Percentiles rank a stretch among this genome's conserved stretches.
phyloP scores from a whole-genome alignment of 192 early-diverging fungal species.

The Pilobolus umbonatus region DNA sequence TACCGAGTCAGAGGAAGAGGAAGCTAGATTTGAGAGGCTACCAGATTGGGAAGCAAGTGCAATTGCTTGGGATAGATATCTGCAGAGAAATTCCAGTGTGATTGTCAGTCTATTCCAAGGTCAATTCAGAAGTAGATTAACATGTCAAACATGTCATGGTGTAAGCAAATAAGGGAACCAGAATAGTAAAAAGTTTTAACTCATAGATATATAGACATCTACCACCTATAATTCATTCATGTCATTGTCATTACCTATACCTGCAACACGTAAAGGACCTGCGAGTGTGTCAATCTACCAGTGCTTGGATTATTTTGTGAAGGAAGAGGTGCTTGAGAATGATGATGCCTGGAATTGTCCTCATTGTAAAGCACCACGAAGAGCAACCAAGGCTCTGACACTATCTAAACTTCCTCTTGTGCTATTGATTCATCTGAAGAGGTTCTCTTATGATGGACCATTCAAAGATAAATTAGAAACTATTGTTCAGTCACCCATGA shows the following conservation, averaged over 20 bases:
- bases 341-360: constrained; percentile 92
- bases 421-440: constrained; percentile 90
- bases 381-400: constrained; percentile 71
- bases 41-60: constrained; percentile 54
- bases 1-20: constrained; percentile 38
- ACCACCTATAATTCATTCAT: constrained; percentile 91
- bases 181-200: constrained; percentile 10
- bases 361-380: constrained; percentile 65
- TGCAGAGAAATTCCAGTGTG: constrained; percentile 70
- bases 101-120: constrained; percentile 92
- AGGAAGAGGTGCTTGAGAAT: constrained; percentile 83
- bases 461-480: constrained; percentile 92
- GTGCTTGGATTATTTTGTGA: constrained; percentile 82
- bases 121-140: constrained; percentile 60
- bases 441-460: constrained; percentile 89
- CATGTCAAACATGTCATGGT: constrained; percentile 62
- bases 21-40: constrained; percentile 61
- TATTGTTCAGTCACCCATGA: constrained; percentile 77
- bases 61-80: constrained; percentile 75
- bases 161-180: no score
- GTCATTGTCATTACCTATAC: constrained; percentile 89
- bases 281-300: constrained; percentile 64
- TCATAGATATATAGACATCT: constrained; percentile 34
- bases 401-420: constrained; percentile 82
- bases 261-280: constrained; percentile 37